phyloP scores from a whole-genome alignment of 495 filamentous ascomycete species.

The Aspergillus kassunensis region DNA sequence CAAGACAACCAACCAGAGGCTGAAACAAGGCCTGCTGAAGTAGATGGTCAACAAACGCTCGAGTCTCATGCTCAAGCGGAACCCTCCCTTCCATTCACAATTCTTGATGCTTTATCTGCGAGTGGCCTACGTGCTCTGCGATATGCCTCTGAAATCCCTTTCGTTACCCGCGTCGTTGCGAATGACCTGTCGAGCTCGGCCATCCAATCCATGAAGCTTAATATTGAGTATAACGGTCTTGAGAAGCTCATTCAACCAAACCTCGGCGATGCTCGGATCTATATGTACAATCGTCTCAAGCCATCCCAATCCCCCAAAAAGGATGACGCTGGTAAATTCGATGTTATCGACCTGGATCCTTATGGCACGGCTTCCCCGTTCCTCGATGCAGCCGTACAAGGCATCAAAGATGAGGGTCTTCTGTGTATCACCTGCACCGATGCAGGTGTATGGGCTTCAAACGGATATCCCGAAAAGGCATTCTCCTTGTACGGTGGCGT shows the following conservation, averaged over 20 bases:
- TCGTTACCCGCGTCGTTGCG: constrained; percentile 74
- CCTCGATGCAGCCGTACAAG: constrained; percentile 82
- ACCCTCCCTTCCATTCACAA: constrained; percentile 52
- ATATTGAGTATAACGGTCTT: constrained; percentile 77
- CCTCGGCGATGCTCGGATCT: constrained; percentile 77
- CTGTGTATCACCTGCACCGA: constrained; percentile 97
- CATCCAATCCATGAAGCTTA: constrained; percentile 73
- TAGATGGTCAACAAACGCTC: neutral
- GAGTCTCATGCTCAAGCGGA: constrained; percentile 13
- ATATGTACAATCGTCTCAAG: constrained; percentile 73
- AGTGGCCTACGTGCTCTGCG: constrained; percentile 89
- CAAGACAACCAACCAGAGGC: constrained; percentile 7
- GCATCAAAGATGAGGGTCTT: constrained; percentile 78
- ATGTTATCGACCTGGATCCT: constrained; percentile 95
- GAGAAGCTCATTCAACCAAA: constrained; percentile 64
- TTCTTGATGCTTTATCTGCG: constrained; percentile 92
- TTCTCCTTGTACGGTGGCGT: constrained; percentile 87
- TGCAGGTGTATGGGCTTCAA: constrained; percentile 87
- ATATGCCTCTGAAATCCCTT: constrained; percentile 86
- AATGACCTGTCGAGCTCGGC: constrained; percentile 82
- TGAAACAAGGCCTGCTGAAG: constrained; percentile 1
- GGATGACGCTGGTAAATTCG: constrained; percentile 49
- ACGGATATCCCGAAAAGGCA: constrained; percentile 87
- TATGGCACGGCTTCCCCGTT: constrained; percentile 92
- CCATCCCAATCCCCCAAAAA: constrained; percentile 2